A percentile compares a stretch with the other conserved stretches of the same genome.
Evolutionary conservation across 2,329 filamentous ascomycete genomes (phyloP).

Genomic region (Leptographium lundbergii): DNA sequence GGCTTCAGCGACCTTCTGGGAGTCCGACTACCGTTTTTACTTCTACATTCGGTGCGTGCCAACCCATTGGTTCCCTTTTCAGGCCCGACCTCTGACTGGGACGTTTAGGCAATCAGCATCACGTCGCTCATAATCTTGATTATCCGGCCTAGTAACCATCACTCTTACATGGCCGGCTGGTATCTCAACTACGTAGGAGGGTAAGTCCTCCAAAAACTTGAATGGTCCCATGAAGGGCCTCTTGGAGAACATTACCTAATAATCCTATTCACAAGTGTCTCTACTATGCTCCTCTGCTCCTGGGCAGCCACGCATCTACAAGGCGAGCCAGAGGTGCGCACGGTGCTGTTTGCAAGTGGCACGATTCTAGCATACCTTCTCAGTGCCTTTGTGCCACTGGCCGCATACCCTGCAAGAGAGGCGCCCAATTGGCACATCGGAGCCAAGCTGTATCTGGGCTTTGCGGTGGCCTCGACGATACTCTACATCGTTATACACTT

Average conservation of each 20-base stretch:
- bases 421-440: conserved; percentile 6
- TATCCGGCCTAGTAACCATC: not conserved
- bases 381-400: conserved; percentile 3
- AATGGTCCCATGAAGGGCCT: too few relatives aligned
- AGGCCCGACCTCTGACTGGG: too few relatives aligned
- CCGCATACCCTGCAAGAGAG: conserved; percentile 2
- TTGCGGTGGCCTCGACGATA: not conserved
- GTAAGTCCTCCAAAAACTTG: not conserved
- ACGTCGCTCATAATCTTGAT: conserved; percentile 4
- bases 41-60: conserved; percentile 1
- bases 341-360: conserved; percentile 6
- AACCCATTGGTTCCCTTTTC: too few relatives aligned
- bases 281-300: conserved; percentile 5
- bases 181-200: conserved; percentile 7
- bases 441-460: conserved; percentile 6
- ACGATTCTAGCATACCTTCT: conserved; percentile 4
- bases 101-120: conserved; percentile 1
- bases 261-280: not conserved
- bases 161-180: conserved; percentile 6
- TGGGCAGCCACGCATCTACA: conserved; percentile 4
- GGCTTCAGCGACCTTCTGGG: conserved; percentile 3
- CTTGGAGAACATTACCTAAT: too few relatives aligned
- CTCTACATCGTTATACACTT: conserved; percentile 4
- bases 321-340: conserved; percentile 4
- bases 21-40: conserved; percentile 1